Base-by-base conservation (phyloP, 208 protist genomes). In the Leishmania braziliensis region DNA sequence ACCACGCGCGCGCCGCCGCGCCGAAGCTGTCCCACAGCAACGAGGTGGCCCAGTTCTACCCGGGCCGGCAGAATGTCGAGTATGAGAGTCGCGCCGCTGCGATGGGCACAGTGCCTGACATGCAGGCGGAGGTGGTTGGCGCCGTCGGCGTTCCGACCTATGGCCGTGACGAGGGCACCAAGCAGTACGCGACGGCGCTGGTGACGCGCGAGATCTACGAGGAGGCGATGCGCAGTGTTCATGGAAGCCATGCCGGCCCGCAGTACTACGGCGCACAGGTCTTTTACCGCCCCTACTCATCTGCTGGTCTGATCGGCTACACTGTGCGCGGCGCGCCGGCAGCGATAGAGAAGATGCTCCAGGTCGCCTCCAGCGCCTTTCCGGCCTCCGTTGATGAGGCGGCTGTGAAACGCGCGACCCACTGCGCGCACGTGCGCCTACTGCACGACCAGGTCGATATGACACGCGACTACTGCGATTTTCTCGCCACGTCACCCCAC, bases 91-190 rank as follows among this genome's bases (percentile, higher is more conserved):
- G 94, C 46, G 89, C 88, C n/a, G 82, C 83, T 33, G 90, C 79
- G 6, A 97, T 97, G 93, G 90, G 92, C 58, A 93, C 93, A 36
- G 88, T 92, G 81, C 93, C 92, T n/a, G 91, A 95, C 86, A 95
- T 97, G 92, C 85, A 95, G 36, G 56, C 85, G 14, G 92, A 96
- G 75, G 85, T 95, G 58, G 90, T 96, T 77, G 92, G 88, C 53
- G 94, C 94, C 50, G 79, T 97, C 39, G 94, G 94, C 33, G 90
- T 91, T 53, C 63, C 83, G 39, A 89, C 83, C 39, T 85, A 90
- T 85, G 94, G 94, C 71, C 84, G 84, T 75, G 92, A 93, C 48
- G 87, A 89, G 16, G 79, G 77, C 26, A 86, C 82, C 33, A 89
- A 88, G 82, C 54, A 83, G 56, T 96, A 95, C 82, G 87, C 91